Evolutionary conservation across 164 flowering plant genomes (phyloP), one percentile per base, ranked within the genome.

Genomic region (Stephania japonica): DNA sequence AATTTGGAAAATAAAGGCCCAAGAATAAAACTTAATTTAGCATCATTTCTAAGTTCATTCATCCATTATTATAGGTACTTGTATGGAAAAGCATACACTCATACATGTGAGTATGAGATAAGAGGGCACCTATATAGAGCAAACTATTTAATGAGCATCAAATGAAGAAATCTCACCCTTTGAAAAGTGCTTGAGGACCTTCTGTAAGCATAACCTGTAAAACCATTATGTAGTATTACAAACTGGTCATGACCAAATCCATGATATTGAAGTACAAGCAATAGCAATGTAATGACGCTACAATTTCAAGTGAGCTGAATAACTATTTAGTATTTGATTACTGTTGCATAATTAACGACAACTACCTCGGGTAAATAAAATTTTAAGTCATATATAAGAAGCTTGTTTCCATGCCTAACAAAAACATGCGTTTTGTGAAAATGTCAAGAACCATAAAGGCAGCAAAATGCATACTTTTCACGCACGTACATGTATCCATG

Each of bases 151-250:
- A 63, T 43, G n/a, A 24, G 12, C 41, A 50, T 49, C 16, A 56
- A 4, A 43, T 4, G 26, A 3, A 8, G 41, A 12, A 27, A 70
- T 64, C 78, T 78, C 70, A 73, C 77, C 82, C 80, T 65, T 77
- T 62, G 56, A 88, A 92, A 70, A 92, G 91, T 68, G 88, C 94
- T 19, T 72, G 77, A 21, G 90, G 87, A 74, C 98, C 94, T 85
- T 91, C 98, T 24, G 87, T 89, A 32, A 42, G 81, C 47, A 85
- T 59, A 47, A 91, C 91, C 97, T 93, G 86, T 72, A 87, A 82
- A 16, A 56, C 16, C 62, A 16, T 12, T 56, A 56, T 56, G 62
- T 16, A 56, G 62, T 56, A 56, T 18, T 56, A 56, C 16, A 56
- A 56, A 56, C 21, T 56, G 21, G 16, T 56, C 62, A 56, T 1